Evolutionary conservation across 106 monocot species (phyloP).

Genomic region (Phalaenopsis equestris): DNA sequence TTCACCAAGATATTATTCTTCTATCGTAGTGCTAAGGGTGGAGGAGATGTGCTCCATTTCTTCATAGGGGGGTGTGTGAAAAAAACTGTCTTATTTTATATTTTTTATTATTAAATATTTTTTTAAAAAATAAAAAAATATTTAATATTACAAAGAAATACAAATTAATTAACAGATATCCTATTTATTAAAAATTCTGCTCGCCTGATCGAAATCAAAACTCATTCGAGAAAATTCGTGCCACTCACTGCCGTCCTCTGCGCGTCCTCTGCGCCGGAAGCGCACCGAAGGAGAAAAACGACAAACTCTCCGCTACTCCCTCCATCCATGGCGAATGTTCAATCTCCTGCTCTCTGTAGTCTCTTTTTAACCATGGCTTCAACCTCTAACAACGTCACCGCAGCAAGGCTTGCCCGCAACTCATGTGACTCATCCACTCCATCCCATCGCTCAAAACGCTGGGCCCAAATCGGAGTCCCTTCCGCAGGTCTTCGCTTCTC

Average conservation of each 20-base stretch:
- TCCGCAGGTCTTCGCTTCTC: neutral
- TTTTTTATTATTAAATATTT: too few relatives aligned
- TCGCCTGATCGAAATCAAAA: too few relatives aligned
- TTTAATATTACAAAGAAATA: too few relatives aligned
- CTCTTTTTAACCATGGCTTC: conserved; percentile 27
- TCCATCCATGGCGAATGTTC: neutral
- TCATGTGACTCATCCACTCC: conserved; percentile 6
- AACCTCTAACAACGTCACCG: conserved; percentile 21
- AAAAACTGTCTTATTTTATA: too few relatives aligned
- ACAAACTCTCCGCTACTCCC: neutral
- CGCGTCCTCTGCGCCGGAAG: neutral
- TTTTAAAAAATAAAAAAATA: too few relatives aligned
- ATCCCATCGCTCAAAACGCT: conserved; percentile 12
- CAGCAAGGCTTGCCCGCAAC: neutral
- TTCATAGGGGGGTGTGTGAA: too few relatives aligned
- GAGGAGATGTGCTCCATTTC: too few relatives aligned
- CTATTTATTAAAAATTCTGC: too few relatives aligned
- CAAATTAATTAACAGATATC: too few relatives aligned
- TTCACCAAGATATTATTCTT: too few relatives aligned
- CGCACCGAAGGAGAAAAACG: neutral
- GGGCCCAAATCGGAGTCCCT: conserved; percentile 1
- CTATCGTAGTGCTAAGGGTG: too few relatives aligned
- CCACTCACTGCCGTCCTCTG: neutral
- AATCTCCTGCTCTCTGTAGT: neutral
- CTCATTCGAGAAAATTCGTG: neutral